Conservation (phyloP, 2,329 filamentous ascomycete species). For the Pseudopyrenochaeta lycopersici region DNA sequence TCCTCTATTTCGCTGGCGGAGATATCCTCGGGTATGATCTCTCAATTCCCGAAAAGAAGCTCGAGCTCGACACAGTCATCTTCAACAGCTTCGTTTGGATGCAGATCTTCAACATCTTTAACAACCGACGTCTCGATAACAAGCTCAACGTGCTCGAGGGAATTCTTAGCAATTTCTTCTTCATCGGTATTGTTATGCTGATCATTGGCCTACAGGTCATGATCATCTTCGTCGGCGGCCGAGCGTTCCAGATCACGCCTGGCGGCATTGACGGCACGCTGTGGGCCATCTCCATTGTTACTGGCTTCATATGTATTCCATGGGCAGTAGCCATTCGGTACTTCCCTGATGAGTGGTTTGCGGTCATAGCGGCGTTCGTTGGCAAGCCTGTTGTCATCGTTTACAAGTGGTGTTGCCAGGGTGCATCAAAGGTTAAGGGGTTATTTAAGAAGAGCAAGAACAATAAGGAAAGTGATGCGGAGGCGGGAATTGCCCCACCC, state of each 20-base stretch:
- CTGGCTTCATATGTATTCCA: conserved; percentile 62
- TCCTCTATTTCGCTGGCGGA: conserved; percentile 68
- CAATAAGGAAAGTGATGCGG: conserved; percentile 25
- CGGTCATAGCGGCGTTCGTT: conserved; percentile 25
- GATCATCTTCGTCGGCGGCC: conserved; percentile 67
- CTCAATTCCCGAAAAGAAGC: conserved; percentile 34
- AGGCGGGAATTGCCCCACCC: conserved; percentile 21
- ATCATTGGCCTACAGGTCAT: conserved; percentile 67
- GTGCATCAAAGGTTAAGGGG: conserved; percentile 15
- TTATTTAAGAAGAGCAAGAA: conserved; percentile 26
- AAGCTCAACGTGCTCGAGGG: conserved; percentile 70
- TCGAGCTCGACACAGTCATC: conserved; percentile 68
- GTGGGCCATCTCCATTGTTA: conserved; percentile 65
- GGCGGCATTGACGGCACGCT: conserved; percentile 64
- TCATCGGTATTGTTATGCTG: conserved; percentile 64
- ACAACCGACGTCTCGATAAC: conserved; percentile 70
- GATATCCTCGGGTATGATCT: conserved; percentile 64
- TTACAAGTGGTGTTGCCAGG: conserved; percentile 23
- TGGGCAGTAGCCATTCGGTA: conserved; percentile 61
- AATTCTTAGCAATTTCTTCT: conserved; percentile 65
- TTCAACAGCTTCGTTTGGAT: conserved; percentile 79
- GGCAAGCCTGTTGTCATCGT: conserved; percentile 32
- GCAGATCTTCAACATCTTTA: conserved; percentile 76
- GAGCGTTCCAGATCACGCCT: conserved; percentile 62
- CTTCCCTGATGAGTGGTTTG: conserved; percentile 58